Evolutionary conservation across 257 asterid species (phyloP).

Genomic region (Eucommia ulmoides): DNA sequence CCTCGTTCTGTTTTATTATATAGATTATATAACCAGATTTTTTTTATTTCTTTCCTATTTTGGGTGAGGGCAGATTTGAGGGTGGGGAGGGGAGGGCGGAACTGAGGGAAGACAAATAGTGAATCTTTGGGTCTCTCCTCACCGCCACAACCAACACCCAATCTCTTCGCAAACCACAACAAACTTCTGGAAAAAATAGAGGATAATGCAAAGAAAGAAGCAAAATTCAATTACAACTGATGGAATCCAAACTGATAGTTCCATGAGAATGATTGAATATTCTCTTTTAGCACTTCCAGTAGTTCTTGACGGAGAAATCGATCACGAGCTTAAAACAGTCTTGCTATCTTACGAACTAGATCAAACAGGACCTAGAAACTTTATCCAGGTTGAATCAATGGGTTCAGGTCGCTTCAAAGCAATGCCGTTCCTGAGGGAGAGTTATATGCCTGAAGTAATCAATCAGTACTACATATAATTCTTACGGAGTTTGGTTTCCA

Average conservation of each 20-base stretch:
- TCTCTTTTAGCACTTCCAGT: constrained; percentile 33
- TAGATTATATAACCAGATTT: no score
- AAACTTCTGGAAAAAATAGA: constrained; percentile 24
- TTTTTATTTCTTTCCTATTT: no score
- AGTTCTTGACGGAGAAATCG: constrained; percentile 24
- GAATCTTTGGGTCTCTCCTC: no score
- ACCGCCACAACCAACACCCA: no score
- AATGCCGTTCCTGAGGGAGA: constrained; percentile 25
- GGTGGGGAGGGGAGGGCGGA: no score
- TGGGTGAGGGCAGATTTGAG: no score
- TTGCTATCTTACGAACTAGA: constrained; percentile 38
- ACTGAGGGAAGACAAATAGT: no score
- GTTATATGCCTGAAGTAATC: constrained; percentile 25
- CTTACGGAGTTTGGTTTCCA: constrained; percentile 47
- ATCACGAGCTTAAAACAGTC: constrained; percentile 14
- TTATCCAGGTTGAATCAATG: constrained; percentile 25
- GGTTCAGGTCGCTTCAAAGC: constrained; percentile 26
- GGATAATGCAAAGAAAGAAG: constrained; percentile 22
- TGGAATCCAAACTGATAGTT: constrained; percentile 21
- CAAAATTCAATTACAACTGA: constrained; percentile 29
- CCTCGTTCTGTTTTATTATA: no score
- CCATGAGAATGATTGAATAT: constrained; percentile 13
- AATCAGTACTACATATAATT: constrained; percentile 26
- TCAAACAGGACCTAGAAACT: constrained; percentile 42
- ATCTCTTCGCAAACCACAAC: constrained; percentile 16